Evolutionary conservation across 495 filamentous ascomycete species (phyloP).

Genomic region (Aspergillus ostianus): DNA sequence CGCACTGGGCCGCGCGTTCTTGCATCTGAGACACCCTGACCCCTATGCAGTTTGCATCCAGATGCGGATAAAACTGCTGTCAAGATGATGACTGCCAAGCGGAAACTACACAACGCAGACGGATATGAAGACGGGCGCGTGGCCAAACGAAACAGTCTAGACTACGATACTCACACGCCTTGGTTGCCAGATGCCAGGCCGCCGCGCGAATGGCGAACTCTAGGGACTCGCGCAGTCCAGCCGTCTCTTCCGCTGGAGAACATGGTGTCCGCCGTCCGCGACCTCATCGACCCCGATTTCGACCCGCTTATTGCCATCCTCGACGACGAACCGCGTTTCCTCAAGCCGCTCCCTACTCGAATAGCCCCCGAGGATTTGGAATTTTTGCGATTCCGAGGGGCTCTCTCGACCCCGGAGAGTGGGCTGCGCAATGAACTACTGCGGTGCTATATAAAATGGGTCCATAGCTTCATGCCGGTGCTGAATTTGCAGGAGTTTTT

Average conservation of each 20-base stretch:
- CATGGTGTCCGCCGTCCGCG: slow-evolving; percentile 44
- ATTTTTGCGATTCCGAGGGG: slow-evolving; percentile 71
- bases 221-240: slow-evolving; percentile 32
- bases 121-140: slow-evolving; percentile 15
- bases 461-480: slow-evolving; percentile 83
- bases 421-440: slow-evolving; percentile 69
- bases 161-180: slow-evolving; percentile 37
- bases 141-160: slow-evolving; percentile 28
- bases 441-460: slow-evolving; percentile 73
- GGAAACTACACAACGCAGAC: slow-evolving; percentile 30
- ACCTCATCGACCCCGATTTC: slow-evolving; percentile 45
- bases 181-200: slow-evolving; percentile 35
- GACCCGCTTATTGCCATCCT: slow-evolving; percentile 44
- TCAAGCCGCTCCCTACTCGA: slow-evolving; percentile 41
- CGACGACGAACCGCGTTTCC: slow-evolving; percentile 52
- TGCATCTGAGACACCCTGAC: slow-evolving; percentile 9
- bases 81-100: slow-evolving; percentile 23
- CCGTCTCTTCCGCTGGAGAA: slow-evolving; percentile 38
- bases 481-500: slow-evolving; percentile 73
- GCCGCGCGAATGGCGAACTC: slow-evolving; percentile 29
- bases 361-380: slow-evolving; percentile 68
- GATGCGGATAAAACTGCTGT: slow-evolving; percentile 3
- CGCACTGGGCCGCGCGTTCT: slow-evolving; percentile 4
- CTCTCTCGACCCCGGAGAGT: slow-evolving; percentile 63
- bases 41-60: slow-evolving; percentile 2